These are phyloP conservation scores for Malus hybrid DNA, from an alignment of 331 rosid genomes.

Conservation along the genomic window DNA sequence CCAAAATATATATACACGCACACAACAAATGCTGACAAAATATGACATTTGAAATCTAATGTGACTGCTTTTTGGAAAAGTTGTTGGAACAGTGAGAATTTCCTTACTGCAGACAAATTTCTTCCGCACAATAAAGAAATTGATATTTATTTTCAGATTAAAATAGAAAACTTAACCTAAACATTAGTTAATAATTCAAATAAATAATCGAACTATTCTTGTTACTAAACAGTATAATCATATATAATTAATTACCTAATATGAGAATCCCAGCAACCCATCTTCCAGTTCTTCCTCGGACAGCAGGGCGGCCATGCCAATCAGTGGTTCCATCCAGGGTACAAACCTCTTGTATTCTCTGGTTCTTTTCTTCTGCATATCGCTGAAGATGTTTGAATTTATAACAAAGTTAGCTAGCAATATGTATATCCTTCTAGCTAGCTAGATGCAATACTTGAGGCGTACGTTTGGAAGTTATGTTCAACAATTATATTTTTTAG, in stretches of 20 bases:
- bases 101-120: neutral
- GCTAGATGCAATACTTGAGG: neutral
- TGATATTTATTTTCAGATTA: neutral
- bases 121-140: neutral
- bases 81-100: neutral
- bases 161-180: neutral
- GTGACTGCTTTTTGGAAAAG: neutral
- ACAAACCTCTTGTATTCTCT: slow-evolving; percentile 7
- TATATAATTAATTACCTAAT: slow-evolving; percentile 30
- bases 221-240: neutral
- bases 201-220: neutral
- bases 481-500: neutral
- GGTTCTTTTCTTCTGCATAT: slow-evolving; percentile 6
- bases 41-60: too few relatives aligned
- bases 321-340: slow-evolving; percentile 58
- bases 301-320: slow-evolving; percentile 50
- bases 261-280: slow-evolving; percentile 56
- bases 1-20: too few relatives aligned
- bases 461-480: neutral
- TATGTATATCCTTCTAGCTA: neutral
- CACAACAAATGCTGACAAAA: too few relatives aligned
- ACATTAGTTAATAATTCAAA: neutral
- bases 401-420: neutral
- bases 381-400: slow-evolving; percentile 13
- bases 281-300: slow-evolving; percentile 37